A percentile compares a stretch with the other conserved stretches of the same genome.
Evolutionary conservation across 129 eudicot species (phyloP).

Genomic region (Heracleum sosnowskyi): DNA sequence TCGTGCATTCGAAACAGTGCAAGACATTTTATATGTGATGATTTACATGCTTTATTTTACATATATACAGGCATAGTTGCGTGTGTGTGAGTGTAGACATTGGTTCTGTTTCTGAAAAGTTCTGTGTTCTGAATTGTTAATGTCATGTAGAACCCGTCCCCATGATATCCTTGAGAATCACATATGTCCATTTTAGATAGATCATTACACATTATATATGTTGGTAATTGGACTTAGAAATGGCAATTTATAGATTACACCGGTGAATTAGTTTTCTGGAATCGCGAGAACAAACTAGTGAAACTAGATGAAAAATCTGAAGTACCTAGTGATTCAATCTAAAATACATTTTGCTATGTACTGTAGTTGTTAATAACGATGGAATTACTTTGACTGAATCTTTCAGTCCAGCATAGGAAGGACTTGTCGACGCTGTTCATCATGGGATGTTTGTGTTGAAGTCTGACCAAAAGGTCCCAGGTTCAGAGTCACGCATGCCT

Average conservation of each 20-base stretch:
- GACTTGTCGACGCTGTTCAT: conserved; percentile 74
- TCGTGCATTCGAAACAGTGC: conserved; percentile 82
- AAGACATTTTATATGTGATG: conserved; percentile 70
- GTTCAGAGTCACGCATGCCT: conserved; percentile 67
- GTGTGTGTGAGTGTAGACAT: background rate
- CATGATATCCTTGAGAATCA: background rate
- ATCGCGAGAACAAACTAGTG: background rate
- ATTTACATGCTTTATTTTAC: background rate
- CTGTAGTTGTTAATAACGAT: background rate
- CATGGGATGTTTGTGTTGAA: conserved; percentile 70
- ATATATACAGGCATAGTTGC: background rate
- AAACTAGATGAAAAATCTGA: background rate
- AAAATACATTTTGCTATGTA: background rate
- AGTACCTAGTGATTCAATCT: background rate
- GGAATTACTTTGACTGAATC: background rate
- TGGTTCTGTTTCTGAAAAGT: background rate
- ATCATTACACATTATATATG: background rate
- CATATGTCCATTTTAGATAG: background rate
- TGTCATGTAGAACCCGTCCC: background rate
- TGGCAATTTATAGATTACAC: background rate
- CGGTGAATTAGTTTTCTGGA: background rate
- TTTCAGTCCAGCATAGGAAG: conserved; percentile 69
- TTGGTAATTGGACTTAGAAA: background rate
- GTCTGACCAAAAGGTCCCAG: conserved; percentile 62
- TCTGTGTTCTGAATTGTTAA: background rate